Evolutionary conservation across 371 early-diverging fungal species (phyloP).

Genomic region (Mortierella sp.): DNA sequence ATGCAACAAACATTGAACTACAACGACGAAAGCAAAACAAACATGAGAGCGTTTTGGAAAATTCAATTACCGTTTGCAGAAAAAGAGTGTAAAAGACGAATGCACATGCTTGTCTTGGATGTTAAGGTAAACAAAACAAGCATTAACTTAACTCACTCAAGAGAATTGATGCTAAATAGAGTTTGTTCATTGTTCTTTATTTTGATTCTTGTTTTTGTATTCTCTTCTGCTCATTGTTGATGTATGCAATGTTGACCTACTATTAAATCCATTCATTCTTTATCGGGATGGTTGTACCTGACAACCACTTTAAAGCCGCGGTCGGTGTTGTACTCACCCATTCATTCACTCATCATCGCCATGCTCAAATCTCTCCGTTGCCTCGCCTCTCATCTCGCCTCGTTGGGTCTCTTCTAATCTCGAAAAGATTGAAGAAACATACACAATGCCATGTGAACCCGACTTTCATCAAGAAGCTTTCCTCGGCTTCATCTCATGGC

Average conservation of each 20-base stretch:
- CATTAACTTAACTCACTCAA: background rate
- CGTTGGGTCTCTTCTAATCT: no score
- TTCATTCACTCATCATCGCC: background rate
- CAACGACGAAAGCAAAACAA: background rate
- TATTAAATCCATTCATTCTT: background rate
- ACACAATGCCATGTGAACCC: no score
- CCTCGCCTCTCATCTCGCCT: background rate
- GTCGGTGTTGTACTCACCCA: background rate
- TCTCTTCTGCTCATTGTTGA: background rate
- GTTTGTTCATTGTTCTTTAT: background rate
- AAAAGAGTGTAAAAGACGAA: background rate
- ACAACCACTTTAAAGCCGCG: background rate
- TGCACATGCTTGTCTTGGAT: background rate
- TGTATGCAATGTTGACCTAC: background rate
- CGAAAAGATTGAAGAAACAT: no score
- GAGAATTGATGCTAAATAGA: background rate
- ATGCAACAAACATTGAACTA: background rate
- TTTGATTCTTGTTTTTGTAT: background rate
- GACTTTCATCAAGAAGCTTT: no score
- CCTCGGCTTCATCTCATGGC: background rate
- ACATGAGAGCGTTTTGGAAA: background rate
- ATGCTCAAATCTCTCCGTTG: background rate
- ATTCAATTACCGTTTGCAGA: background rate
- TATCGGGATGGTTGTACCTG: background rate
- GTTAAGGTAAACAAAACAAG: background rate